These are phyloP conservation scores for Raddia distichophylla DNA, from an alignment of 176 grass and related monocot genomes.

Conservation along the genomic window DNA sequence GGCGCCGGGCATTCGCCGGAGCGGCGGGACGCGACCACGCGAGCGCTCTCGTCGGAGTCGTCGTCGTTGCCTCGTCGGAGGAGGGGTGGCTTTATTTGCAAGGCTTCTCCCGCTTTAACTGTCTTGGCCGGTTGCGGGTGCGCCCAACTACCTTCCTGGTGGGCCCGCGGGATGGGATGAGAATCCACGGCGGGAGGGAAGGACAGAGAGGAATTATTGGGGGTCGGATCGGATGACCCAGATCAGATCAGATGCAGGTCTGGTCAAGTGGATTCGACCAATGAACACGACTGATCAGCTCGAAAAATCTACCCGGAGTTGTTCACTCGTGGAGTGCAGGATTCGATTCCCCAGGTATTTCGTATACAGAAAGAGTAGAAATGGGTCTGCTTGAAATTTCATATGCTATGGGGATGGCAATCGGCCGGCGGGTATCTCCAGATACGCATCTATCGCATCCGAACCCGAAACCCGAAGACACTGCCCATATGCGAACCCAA, in stretches of 20 bases:
- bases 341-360: not conserved
- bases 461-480: too few relatives aligned
- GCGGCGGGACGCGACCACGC: too few relatives aligned
- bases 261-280: not conserved
- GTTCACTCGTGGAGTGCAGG: not conserved
- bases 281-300: not conserved
- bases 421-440: too few relatives aligned
- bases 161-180: not conserved
- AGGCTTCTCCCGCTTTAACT: constrained; percentile 2
- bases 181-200: constrained; percentile 22
- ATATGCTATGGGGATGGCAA: too few relatives aligned
- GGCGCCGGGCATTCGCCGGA: constrained; percentile 29
- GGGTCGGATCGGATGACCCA: not conserved
- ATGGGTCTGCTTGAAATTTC: too few relatives aligned
- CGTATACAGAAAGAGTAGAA: too few relatives aligned
- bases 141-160: not conserved
- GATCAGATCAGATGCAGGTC: not conserved
- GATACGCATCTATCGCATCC: too few relatives aligned
- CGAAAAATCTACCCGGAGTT: not conserved
- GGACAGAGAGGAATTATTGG: constrained; percentile 23
- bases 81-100: constrained; percentile 35
- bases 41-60: too few relatives aligned
- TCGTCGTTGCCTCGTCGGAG: too few relatives aligned
- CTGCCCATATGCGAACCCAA: too few relatives aligned
- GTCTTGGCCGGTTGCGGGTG: not conserved